Percentiles rank a stretch among this genome's conserved stretches.
Conservation (phyloP, 352 stramenopile species). For the Globisporangium alternatum region DNA sequence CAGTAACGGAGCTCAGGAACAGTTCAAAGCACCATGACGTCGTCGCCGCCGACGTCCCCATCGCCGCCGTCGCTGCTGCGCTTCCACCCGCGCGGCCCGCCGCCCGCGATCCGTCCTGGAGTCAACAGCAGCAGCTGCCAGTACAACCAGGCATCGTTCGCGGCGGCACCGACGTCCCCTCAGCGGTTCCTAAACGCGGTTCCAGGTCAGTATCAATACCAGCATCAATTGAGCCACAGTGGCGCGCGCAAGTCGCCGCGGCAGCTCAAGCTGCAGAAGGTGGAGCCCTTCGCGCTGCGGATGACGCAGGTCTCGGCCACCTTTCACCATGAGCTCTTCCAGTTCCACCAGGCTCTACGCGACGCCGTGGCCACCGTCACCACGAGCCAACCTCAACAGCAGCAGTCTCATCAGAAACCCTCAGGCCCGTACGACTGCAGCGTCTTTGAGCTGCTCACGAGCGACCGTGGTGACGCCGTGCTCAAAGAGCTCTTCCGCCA, state of each 20-base stretch:
- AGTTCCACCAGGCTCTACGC: constrained; percentile 62
- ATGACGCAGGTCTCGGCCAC: constrained; percentile 30
- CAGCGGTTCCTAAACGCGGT: constrained; percentile 4
- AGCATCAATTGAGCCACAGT: neutral
- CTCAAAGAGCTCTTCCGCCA: constrained; percentile 60
- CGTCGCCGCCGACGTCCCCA: neutral
- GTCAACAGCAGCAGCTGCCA: neutral
- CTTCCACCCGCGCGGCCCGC: constrained; percentile 10
- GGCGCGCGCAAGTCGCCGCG: constrained; percentile 23
- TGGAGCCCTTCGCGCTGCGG: constrained; percentile 15
- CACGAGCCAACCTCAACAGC: constrained; percentile 2
- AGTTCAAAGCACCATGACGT: neutral
- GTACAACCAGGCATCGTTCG: neutral
- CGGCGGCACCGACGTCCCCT: constrained; percentile 10
- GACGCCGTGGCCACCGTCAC: constrained; percentile 27
- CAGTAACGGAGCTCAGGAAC: too few species aligned
- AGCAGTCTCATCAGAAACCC: neutral
- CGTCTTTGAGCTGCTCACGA: constrained; percentile 60
- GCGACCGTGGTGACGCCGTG: constrained; percentile 59
- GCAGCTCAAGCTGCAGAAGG: constrained; percentile 32
- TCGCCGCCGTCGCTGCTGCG: neutral
- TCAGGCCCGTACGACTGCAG: constrained; percentile 19
- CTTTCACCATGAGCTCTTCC: constrained; percentile 63
- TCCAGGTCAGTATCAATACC: neutral
- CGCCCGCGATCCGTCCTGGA: neutral